Percentiles rank a stretch among this genome's conserved stretches.
Evolutionary conservation across 805 yeast genomes (phyloP).

Genomic region (Nakazawaea peltata): DNA sequence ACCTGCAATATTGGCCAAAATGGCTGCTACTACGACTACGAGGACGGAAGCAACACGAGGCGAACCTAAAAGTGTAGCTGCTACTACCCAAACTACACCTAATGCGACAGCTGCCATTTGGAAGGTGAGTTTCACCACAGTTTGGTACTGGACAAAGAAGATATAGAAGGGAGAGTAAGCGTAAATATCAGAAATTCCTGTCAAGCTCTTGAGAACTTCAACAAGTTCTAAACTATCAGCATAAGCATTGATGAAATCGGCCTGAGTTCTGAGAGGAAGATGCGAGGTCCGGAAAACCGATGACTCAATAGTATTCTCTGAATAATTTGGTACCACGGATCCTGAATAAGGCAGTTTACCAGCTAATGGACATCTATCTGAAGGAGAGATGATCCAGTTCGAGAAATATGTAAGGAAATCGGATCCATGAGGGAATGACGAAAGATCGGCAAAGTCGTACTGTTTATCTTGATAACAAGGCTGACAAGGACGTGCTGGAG

Average conservation of each 20-base stretch:
- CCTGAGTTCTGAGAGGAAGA: conserved; percentile 69
- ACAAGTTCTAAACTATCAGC: conserved; percentile 63
- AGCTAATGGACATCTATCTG: conserved; percentile 90
- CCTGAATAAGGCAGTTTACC: conserved; percentile 87
- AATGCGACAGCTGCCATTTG: conserved; percentile 46
- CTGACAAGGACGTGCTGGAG: conserved; percentile 65
- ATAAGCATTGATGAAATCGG: conserved; percentile 77
- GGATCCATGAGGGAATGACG: conserved; percentile 71
- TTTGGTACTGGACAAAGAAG: conserved; percentile 80
- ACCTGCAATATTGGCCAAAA: conserved; percentile 71
- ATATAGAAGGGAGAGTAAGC: conserved; percentile 93
- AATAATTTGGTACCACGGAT: conserved; percentile 39
- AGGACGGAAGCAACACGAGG: conserved; percentile 49
- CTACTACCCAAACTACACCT: conserved; percentile 36
- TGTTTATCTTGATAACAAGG: conserved; percentile 58
- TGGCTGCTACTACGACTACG: conserved; percentile 49
- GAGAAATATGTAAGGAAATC: conserved; percentile 62
- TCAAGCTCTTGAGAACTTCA: conserved; percentile 37
- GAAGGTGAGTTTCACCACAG: conserved; percentile 54
- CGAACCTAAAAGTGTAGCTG: conserved; percentile 62
- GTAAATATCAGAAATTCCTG: conserved; percentile 45
- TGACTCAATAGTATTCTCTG: conserved; percentile 33
- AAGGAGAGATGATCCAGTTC: conserved; percentile 75
- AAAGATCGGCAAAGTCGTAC: conserved; percentile 66
- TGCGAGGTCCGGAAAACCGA: conserved; percentile 79